Evolutionary conservation across 768 basidiomycete genomes (phyloP).

Genomic region (Dendrothele bispora): DNA sequence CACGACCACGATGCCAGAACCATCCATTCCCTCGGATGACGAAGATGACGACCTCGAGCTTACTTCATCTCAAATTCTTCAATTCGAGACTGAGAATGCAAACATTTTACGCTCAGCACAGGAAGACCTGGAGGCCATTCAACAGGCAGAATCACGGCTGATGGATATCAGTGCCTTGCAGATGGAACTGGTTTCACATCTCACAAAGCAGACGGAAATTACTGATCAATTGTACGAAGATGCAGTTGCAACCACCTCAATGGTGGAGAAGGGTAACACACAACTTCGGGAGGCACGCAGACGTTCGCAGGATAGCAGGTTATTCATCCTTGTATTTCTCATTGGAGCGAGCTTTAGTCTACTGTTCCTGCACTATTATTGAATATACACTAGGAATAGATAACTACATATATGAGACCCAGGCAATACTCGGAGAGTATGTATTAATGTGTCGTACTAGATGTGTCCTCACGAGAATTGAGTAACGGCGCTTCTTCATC

Average conservation of each 20-base stretch:
- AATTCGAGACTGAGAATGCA: conserved; percentile 92
- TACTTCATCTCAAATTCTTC: conserved; percentile 84
- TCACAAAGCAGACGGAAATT: conserved; percentile 87
- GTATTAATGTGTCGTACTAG: not conserved
- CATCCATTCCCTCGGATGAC: conserved; percentile 47
- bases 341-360: conserved; percentile 89
- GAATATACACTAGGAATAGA: conserved; percentile 12
- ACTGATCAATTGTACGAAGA: conserved; percentile 96
- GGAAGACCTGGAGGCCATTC: conserved; percentile 84
- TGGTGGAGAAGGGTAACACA: conserved; percentile 85
- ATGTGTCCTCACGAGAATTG: not conserved
- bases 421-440: not conserved
- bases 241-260: conserved; percentile 82
- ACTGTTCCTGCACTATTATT: conserved; percentile 93
- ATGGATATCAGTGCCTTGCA: conserved; percentile 94
- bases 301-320: conserved; percentile 81
- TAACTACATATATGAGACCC: not conserved
- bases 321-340: conserved; percentile 90
- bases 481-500: conserved; percentile 64
- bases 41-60: conserved; percentile 83
- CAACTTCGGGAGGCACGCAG: conserved; percentile 89
- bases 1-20: conserved; percentile 17
- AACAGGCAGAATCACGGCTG: conserved; percentile 87
- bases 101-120: conserved; percentile 82
- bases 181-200: conserved; percentile 85